phyloP scores from a whole-genome alignment of 176 grass and related monocot genomes.

The Saccharum spontaneum region DNA sequence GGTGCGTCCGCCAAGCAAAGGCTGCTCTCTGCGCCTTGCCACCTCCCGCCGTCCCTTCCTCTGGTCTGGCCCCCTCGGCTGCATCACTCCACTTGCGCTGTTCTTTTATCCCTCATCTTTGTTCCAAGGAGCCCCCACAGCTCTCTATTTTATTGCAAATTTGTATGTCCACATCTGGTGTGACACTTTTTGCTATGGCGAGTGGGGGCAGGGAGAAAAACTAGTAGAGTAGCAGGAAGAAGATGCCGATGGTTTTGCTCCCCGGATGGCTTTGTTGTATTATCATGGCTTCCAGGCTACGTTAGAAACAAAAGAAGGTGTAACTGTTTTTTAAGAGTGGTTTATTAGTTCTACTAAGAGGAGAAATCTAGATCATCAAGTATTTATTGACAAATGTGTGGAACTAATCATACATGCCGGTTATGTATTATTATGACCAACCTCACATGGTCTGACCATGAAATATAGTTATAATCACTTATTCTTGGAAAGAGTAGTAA shows the following conservation, averaged over 20 bases:
- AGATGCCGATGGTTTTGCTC: slow-evolving; percentile 5
- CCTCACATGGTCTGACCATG: fast-evolving
- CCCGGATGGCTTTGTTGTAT: not conserved
- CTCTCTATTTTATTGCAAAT: slow-evolving; percentile 8
- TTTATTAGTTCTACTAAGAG: not conserved
- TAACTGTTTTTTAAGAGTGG: not conserved
- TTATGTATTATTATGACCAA: not conserved
- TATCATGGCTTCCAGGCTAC: not conserved
- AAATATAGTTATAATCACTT: not conserved
- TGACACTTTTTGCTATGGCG: slow-evolving; percentile 11
- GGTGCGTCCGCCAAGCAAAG: slow-evolving; percentile 36
- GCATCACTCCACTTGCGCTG: slow-evolving; percentile 35
- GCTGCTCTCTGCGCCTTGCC: slow-evolving; percentile 9
- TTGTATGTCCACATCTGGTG: slow-evolving; percentile 10
- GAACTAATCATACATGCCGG: fast-evolving
- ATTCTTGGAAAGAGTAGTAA: not conserved
- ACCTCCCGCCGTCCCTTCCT: slow-evolving; percentile 25
- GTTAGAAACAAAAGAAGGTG: not conserved
- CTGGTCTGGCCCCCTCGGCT: slow-evolving; percentile 32
- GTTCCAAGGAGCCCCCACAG: slow-evolving; percentile 6
- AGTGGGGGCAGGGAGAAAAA: slow-evolving; percentile 11
- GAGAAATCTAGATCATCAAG: not conserved
- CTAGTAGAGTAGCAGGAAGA: not conserved
- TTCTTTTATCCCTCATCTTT: slow-evolving; percentile 26
- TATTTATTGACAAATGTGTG: fast-evolving